Evolutionary conservation across 2,329 filamentous ascomycete genomes (phyloP).

Genomic region (Coniosporium tulheliwenetii): DNA sequence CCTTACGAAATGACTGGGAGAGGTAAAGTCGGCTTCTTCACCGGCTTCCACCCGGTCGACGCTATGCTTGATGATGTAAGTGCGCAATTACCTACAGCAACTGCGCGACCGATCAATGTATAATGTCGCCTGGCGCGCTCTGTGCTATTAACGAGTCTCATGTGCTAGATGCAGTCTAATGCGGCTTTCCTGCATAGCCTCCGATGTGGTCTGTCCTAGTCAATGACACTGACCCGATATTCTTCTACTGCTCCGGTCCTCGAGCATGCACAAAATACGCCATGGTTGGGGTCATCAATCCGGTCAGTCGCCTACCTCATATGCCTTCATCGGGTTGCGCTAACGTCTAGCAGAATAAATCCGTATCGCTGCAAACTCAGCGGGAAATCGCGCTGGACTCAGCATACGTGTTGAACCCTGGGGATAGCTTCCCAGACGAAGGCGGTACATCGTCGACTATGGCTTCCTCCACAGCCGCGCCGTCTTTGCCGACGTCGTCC

Average conservation of each 20-base stretch:
- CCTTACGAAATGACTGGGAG: slow-evolving; percentile 40
- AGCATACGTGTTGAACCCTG: slow-evolving; percentile 20
- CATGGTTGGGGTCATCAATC: no score
- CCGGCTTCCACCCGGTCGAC: slow-evolving; percentile 31
- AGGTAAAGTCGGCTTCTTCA: slow-evolving; percentile 38
- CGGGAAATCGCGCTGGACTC: no score
- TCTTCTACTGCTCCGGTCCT: slow-evolving; percentile 50
- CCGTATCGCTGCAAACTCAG: no score
- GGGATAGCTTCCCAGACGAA: slow-evolving; percentile 23
- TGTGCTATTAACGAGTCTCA: no score
- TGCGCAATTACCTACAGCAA: no score
- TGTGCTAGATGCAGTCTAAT: no score
- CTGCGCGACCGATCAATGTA: no score
- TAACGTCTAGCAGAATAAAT: no score
- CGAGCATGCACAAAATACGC: slow-evolving; percentile 40
- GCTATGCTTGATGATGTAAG: slow-evolving; percentile 29
- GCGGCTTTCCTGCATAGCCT: no score
- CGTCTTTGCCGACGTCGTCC: slow-evolving; percentile 6
- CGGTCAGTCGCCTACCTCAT: no score
- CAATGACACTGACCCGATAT: slow-evolving; percentile 46
- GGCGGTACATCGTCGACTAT: slow-evolving; percentile 10
- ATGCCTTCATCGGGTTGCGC: no score
- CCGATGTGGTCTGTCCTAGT: slow-evolving; percentile 29
- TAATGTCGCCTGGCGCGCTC: no score
- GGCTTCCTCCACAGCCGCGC: slow-evolving; percentile 7